Conservation (phyloP, 495 filamentous ascomycete species). For the Aspergillus ostianus region DNA sequence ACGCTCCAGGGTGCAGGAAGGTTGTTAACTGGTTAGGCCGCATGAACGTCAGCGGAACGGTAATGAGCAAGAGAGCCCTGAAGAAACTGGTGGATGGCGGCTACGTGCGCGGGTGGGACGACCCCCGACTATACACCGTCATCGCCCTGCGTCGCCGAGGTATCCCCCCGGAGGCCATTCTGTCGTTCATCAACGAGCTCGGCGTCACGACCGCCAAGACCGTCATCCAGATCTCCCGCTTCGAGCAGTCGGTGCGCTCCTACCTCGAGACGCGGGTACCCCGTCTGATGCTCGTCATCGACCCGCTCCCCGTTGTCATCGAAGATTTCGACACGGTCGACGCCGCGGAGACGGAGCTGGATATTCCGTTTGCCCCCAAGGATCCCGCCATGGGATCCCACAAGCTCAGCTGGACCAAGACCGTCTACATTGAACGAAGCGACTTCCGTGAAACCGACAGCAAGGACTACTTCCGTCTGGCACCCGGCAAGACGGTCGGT, state of each 20-base stretch:
- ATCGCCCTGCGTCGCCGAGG: conserved; percentile 79
- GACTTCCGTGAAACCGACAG: conserved; percentile 88
- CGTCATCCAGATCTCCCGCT: conserved; percentile 68
- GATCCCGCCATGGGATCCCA: conserved; percentile 26
- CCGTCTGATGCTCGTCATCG: conserved; percentile 75
- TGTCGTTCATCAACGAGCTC: conserved; percentile 83
- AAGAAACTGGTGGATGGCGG: conserved; percentile 69
- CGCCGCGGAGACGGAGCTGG: conserved; percentile 55
- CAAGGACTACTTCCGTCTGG: conserved; percentile 89
- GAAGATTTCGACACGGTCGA: conserved; percentile 71
- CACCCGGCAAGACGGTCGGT: conserved; percentile 86
- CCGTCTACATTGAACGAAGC: conserved; percentile 89
- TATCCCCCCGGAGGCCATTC: conserved; percentile 81
- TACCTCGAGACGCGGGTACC: conserved; percentile 85
- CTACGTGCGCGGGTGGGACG: conserved; percentile 81
- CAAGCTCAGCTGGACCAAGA: conserved; percentile 64
- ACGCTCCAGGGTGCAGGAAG: not conserved
- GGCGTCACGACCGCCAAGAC: conserved; percentile 77
- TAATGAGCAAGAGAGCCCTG: conserved; percentile 82
- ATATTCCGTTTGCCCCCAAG: conserved; percentile 61
- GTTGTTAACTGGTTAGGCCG: conserved; percentile 33
- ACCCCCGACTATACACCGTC: conserved; percentile 86
- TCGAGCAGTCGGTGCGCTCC: conserved; percentile 75
- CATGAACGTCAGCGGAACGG: conserved; percentile 75
- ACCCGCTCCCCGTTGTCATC: conserved; percentile 69